Evolutionary conservation across 352 stramenopile species (phyloP).

Genomic region (Phytopythium oedochilum): DNA sequence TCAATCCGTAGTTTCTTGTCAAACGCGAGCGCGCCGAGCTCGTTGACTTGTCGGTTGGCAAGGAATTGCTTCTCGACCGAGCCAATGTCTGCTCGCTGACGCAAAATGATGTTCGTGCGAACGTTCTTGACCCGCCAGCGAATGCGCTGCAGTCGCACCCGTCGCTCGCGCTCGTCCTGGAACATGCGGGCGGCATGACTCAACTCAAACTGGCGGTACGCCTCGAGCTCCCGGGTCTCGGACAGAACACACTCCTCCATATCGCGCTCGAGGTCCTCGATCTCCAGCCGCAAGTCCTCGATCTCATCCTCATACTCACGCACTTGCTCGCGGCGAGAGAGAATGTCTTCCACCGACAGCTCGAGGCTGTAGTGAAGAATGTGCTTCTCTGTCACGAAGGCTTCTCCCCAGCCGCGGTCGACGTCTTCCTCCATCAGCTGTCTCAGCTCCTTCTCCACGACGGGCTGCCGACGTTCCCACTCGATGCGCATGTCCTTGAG

Average conservation of each 20-base stretch:
- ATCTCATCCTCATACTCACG: slow-evolving; percentile 71
- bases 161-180: slow-evolving; percentile 21
- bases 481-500: slow-evolving; percentile 74
- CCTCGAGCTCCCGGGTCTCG: slow-evolving; percentile 62
- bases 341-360: slow-evolving; percentile 76
- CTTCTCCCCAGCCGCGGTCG: slow-evolving; percentile 71
- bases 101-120: slow-evolving; percentile 43
- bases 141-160: slow-evolving; percentile 51
- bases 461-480: slow-evolving; percentile 71
- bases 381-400: slow-evolving; percentile 75
- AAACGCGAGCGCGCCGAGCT: slow-evolving; percentile 52
- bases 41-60: slow-evolving; percentile 34
- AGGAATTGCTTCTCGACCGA: slow-evolving; percentile 28
- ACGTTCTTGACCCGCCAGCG: slow-evolving; percentile 61
- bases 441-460: slow-evolving; percentile 67
- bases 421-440: slow-evolving; percentile 64
- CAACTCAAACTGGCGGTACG: slow-evolving; percentile 54
- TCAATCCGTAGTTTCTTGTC: slow-evolving; percentile 48
- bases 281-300: slow-evolving; percentile 58
- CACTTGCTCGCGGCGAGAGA: slow-evolving; percentile 50
- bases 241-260: slow-evolving; percentile 58
- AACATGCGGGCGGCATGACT: slow-evolving; percentile 39
- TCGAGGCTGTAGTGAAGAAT: slow-evolving; percentile 61
- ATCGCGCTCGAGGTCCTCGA: slow-evolving; percentile 80
- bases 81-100: slow-evolving; percentile 32